phyloP scores from a whole-genome alignment of 1,284 basidiomycete genomes.

The Gomphus sp. region DNA sequence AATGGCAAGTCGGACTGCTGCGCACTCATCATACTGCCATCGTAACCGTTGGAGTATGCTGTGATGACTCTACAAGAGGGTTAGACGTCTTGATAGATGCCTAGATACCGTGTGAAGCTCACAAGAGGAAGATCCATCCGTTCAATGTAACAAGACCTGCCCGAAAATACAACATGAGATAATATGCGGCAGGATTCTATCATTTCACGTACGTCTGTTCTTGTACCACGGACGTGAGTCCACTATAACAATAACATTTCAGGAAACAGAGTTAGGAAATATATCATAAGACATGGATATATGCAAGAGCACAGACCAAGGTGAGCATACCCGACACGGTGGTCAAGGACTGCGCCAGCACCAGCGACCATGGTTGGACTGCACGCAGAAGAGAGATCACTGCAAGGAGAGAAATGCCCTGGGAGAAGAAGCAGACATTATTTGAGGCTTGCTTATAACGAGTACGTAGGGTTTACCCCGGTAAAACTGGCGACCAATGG shows the following conservation, averaged over 20 bases:
- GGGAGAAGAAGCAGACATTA: conserved; percentile 6
- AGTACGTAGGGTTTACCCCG: neutral
- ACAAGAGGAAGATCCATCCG: conserved; percentile 61
- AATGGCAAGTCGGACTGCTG: conserved; percentile 3
- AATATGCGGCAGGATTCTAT: no score
- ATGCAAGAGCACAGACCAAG: conserved; percentile 38
- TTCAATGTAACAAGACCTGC: conserved; percentile 51
- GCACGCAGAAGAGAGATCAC: neutral
- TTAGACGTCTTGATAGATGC: no score
- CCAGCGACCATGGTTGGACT: conserved; percentile 35
- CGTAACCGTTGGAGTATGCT: conserved; percentile 69
- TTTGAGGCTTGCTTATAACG: neutral
- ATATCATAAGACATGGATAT: neutral
- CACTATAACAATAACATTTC: neutral
- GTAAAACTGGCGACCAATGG: neutral
- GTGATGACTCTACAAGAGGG: conserved; percentile 48
- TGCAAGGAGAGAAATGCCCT: neutral
- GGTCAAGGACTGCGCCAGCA: conserved; percentile 25
- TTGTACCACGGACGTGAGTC: conserved; percentile 9
- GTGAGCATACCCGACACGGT: conserved; percentile 35
- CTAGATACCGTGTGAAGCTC: conserved; percentile 17
- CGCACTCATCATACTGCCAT: conserved; percentile 61
- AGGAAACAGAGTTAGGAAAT: neutral
- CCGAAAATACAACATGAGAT: neutral
- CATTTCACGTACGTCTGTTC: conserved; percentile 4